Percentiles rank a stretch among this genome's conserved stretches.
Conservation (phyloP, 257 asterid species). For the Solanum etuberosum region DNA sequence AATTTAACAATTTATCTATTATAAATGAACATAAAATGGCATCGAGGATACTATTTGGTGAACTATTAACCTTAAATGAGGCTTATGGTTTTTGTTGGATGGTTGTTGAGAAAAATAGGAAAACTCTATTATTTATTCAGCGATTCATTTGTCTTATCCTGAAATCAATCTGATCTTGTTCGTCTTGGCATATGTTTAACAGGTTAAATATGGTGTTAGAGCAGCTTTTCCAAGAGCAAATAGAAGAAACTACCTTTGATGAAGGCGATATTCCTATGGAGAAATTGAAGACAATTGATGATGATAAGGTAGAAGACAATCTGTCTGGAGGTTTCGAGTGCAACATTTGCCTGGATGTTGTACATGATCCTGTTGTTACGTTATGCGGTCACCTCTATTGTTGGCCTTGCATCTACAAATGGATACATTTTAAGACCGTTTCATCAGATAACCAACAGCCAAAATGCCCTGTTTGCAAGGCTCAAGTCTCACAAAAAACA, state of each 20-base stretch:
- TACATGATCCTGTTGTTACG: slow-evolving; percentile 62
- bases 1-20: too few relatives aligned
- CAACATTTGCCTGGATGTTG: slow-evolving; percentile 59
- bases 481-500: slow-evolving; percentile 33
- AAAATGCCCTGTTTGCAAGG: slow-evolving; percentile 66
- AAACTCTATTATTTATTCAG: neutral
- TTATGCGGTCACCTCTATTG: slow-evolving; percentile 75
- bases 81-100: neutral
- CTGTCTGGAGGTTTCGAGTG: slow-evolving; percentile 47
- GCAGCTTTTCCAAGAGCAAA: neutral
- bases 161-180: neutral
- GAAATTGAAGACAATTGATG: slow-evolving; percentile 18
- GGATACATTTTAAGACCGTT: slow-evolving; percentile 29
- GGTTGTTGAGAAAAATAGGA: neutral
- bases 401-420: slow-evolving; percentile 75
- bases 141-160: neutral
- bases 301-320: slow-evolving; percentile 16
- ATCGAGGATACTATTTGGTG: too few relatives aligned
- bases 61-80: too few relatives aligned
- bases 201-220: neutral
- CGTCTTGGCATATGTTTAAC: neutral
- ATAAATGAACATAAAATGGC: too few relatives aligned
- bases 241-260: neutral
- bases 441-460: slow-evolving; percentile 22
- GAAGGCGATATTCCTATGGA: neutral